These are phyloP conservation scores for Alternaria panax DNA, from an alignment of 2,329 filamentous ascomycete species.

Conservation along the genomic window DNA sequence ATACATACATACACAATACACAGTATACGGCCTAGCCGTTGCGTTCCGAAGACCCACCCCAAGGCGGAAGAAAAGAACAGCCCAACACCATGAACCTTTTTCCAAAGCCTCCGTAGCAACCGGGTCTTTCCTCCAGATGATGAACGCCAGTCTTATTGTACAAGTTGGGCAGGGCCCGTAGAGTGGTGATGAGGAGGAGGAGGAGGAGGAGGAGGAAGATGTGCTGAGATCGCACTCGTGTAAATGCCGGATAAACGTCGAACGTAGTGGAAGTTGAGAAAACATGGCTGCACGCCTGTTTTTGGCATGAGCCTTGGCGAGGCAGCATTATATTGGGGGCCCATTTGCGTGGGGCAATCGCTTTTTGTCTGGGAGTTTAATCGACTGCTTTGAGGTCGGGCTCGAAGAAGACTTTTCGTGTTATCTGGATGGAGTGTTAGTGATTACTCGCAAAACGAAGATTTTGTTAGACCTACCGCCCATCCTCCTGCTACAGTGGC, in stretches of 20 bases:
- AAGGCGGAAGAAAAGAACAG: neutral
- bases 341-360: neutral
- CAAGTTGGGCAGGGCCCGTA: conserved; percentile 20
- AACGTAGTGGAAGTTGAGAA: conserved; percentile 15
- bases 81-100: conserved; percentile 11
- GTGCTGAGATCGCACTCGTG: conserved; percentile 20
- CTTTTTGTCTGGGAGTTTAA: neutral
- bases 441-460: neutral
- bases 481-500: conserved; percentile 84
- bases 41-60: neutral
- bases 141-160: conserved; percentile 28
- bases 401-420: conserved; percentile 40
- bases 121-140: conserved; percentile 6
- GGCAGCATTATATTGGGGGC: neutral
- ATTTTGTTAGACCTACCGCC: conserved; percentile 67
- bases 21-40: neutral
- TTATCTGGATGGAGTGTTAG: conserved; percentile 23
- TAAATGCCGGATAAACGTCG: conserved; percentile 21
- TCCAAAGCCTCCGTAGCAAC: neutral
- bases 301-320: neutral
- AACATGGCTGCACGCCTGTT: neutral
- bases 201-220: conserved; percentile 4
- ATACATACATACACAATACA: conserved; percentile 11
- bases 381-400: conserved; percentile 19
- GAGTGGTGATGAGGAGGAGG: conserved; percentile 25